These are phyloP conservation scores for Sporothrix mexicana DNA, from an alignment of 2,329 filamentous ascomycete genomes.

Conservation along the genomic window DNA sequence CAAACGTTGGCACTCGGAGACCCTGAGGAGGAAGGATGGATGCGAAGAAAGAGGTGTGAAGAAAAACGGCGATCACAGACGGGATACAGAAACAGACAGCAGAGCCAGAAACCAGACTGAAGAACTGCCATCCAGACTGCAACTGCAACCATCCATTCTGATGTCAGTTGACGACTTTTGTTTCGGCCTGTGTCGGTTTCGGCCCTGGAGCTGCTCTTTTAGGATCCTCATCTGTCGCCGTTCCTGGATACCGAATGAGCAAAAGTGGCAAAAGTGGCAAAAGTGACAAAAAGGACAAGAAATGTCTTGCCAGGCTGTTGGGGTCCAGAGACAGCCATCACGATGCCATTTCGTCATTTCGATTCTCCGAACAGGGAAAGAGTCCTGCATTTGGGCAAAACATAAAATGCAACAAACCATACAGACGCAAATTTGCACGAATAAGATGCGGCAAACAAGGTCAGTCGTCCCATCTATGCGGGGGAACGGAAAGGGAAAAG, in stretches of 20 bases:
- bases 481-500: neutral
- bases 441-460: constrained; percentile 24
- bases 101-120: neutral
- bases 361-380: neutral
- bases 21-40: neutral
- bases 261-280: no score
- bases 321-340: constrained; percentile 16
- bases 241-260: neutral
- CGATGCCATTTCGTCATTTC: constrained; percentile 20
- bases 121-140: neutral
- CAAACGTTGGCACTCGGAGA: constrained; percentile 28
- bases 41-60: neutral
- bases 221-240: neutral
- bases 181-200: constrained; percentile 12
- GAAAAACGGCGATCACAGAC: neutral
- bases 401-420: constrained; percentile 10
- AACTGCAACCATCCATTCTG: constrained; percentile 17
- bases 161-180: constrained; percentile 6
- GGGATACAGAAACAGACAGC: neutral
- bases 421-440: neutral
- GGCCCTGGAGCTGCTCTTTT: neutral
- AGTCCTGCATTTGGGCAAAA: constrained; percentile 15
- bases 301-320: neutral
- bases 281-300: no score
- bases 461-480: constrained; percentile 12